Evolutionary conservation across 2,329 filamentous ascomycete genomes (phyloP).

Genomic region (Bipolaris sorokiniana): DNA sequence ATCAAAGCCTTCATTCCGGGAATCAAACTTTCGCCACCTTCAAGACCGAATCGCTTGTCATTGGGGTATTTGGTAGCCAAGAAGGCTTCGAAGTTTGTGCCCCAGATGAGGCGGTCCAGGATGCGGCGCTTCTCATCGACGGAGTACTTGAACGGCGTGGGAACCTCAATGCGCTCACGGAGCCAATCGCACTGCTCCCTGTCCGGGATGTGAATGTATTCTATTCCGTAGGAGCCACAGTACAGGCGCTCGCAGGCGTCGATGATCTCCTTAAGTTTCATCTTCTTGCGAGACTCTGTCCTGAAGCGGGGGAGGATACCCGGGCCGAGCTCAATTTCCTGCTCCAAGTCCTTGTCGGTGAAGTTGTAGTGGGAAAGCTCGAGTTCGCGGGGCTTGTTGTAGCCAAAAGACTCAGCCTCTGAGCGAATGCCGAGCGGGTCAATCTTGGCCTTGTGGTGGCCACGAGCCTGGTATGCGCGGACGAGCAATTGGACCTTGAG

Average conservation of each 20-base stretch:
- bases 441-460: slow-evolving; percentile 97
- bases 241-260: slow-evolving; percentile 93
- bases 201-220: slow-evolving; percentile 99
- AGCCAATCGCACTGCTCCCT: slow-evolving; percentile 98
- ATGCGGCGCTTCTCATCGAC: slow-evolving; percentile 98
- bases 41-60: slow-evolving; percentile 98
- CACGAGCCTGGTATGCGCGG: slow-evolving; percentile 95
- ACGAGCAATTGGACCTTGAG: slow-evolving; percentile 97
- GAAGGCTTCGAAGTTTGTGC: slow-evolving; percentile 95
- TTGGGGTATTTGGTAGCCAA: slow-evolving; percentile 98
- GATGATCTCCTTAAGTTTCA: slow-evolving; percentile 95
- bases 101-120: slow-evolving; percentile 97
- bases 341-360: slow-evolving; percentile 89
- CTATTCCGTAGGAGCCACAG: slow-evolving; percentile 94
- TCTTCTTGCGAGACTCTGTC: slow-evolving; percentile 86
- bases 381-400: slow-evolving; percentile 88
- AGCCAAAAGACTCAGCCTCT: slow-evolving; percentile 81
- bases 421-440: slow-evolving; percentile 94
- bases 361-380: slow-evolving; percentile 94
- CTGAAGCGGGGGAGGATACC: slow-evolving; percentile 95
- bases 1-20: slow-evolving; percentile 99
- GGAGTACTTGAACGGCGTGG: slow-evolving; percentile 94
- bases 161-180: slow-evolving; percentile 90
- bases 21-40: slow-evolving; percentile 95
- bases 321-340: slow-evolving; percentile 88